Conservation (phyloP, 225 moss, liverwort and hornwort genomes). For the Sphagnum contortum region DNA sequence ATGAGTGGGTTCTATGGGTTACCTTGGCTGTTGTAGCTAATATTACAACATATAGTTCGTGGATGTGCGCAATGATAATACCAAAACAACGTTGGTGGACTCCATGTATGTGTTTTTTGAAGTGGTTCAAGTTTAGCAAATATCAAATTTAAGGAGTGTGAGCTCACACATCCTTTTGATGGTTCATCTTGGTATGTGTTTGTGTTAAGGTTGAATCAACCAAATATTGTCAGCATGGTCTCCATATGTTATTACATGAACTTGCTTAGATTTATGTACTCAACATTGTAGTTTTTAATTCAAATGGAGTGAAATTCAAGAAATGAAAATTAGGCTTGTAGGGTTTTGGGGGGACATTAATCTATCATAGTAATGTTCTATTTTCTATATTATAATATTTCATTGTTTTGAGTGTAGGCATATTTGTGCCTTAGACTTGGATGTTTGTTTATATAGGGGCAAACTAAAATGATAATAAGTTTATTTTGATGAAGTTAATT, state of each 20-base stretch:
- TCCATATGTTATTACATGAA: not conserved
- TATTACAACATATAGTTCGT: conserved; percentile 74
- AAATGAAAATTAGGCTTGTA: too few species aligned
- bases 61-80: conserved; percentile 50
- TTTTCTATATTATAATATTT: too few species aligned
- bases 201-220: not conserved
- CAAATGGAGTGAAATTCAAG: too few species aligned
- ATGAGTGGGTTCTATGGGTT: conserved; percentile 69
- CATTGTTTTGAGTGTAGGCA: too few species aligned
- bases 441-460: too few species aligned
- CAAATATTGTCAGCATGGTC: not conserved
- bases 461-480: too few species aligned
- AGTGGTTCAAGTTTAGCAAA: conserved; percentile 77
- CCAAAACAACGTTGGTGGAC: conserved; percentile 77
- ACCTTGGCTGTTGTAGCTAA: conserved; percentile 71
- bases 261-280: too few species aligned
- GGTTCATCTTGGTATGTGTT: conserved; percentile 60
- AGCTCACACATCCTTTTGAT: conserved; percentile 84
- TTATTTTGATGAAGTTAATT: too few species aligned
- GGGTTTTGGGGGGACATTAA: too few species aligned
- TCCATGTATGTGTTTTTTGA: conserved; percentile 88
- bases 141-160: conserved; percentile 72
- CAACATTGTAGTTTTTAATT: too few species aligned
- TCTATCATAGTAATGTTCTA: too few species aligned
- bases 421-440: too few species aligned